phyloP scores from a whole-genome alignment of 23 red algal species.

The Agarophyton chilense region DNA sequence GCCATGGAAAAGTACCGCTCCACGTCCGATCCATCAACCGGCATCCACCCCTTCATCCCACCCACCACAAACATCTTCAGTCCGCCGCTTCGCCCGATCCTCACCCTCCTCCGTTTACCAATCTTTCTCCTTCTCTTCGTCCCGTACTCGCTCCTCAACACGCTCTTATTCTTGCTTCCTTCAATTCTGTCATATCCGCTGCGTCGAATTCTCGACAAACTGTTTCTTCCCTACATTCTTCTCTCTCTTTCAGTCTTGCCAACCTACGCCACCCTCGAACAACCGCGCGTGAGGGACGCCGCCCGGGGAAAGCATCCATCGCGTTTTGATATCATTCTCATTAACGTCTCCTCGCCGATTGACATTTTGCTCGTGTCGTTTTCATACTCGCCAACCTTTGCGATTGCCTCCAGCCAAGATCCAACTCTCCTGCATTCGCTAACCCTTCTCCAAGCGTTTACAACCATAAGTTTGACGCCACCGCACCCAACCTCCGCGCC shows the following conservation, averaged over 20 bases:
- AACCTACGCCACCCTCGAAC: background rate
- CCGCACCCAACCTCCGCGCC: background rate
- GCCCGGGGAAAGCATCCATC: slow-evolving; percentile 7
- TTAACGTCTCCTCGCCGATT: slow-evolving; percentile 23
- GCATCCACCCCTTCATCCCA: slow-evolving; percentile 71
- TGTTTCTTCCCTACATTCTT: slow-evolving; percentile 16
- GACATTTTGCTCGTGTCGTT: slow-evolving; percentile 16
- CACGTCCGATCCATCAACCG: slow-evolving; percentile 67
- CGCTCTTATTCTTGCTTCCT: background rate
- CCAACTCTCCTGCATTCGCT: slow-evolving; percentile 3
- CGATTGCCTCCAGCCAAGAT: background rate
- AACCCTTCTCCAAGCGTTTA: slow-evolving; percentile 8
- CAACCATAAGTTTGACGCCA: background rate
- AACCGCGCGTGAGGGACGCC: slow-evolving; percentile 10
- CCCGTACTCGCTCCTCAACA: background rate
- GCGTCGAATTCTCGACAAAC: slow-evolving; percentile 17
- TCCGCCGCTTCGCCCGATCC: slow-evolving; percentile 19
- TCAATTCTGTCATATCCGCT: background rate
- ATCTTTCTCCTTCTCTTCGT: slow-evolving; percentile 26
- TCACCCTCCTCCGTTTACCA: slow-evolving; percentile 45
- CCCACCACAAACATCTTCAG: background rate
- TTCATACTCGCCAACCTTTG: slow-evolving; percentile 60
- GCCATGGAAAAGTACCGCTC: slow-evolving; percentile 76
- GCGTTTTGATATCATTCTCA: slow-evolving; percentile 24
- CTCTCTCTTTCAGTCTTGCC: slow-evolving; percentile 21